These are phyloP conservation scores for Casaregolazyma lundiana DNA, from an alignment of 1,139 yeast species.

Conservation along the genomic window DNA sequence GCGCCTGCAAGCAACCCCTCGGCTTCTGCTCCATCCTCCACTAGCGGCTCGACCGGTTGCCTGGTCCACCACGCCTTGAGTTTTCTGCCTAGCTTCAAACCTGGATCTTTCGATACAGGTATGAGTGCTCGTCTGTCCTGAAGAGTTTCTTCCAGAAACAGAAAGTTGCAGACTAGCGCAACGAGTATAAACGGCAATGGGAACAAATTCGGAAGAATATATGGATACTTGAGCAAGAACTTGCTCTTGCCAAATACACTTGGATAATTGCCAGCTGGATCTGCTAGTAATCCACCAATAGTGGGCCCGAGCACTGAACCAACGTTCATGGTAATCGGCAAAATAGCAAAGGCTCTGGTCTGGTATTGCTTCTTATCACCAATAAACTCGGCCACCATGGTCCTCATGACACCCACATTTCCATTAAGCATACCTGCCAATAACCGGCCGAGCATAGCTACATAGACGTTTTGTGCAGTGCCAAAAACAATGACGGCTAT, in stretches of 20 bases:
- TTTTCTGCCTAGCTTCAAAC: slow-evolving; percentile 28
- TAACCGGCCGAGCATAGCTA: slow-evolving; percentile 49
- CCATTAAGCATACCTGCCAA: slow-evolving; percentile 55
- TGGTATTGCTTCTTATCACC: slow-evolving; percentile 49
- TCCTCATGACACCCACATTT: slow-evolving; percentile 55
- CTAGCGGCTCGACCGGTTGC: not conserved
- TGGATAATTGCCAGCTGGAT: slow-evolving; percentile 31
- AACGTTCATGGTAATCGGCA: slow-evolving; percentile 54
- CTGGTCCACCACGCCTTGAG: slow-evolving; percentile 12
- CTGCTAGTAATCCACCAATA: slow-evolving; percentile 34
- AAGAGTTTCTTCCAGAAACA: slow-evolving; percentile 59
- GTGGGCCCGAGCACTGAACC: slow-evolving; percentile 54
- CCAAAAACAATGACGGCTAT: slow-evolving; percentile 48
- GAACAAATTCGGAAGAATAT: slow-evolving; percentile 56
- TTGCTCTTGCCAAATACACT: slow-evolving; percentile 19
- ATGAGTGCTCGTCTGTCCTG: slow-evolving; percentile 38
- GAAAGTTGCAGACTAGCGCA: slow-evolving; percentile 39
- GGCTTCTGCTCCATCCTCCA: not conserved
- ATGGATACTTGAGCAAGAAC: slow-evolving; percentile 45
- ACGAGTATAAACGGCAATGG: slow-evolving; percentile 38
- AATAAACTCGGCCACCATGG: slow-evolving; percentile 56
- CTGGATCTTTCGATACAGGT: slow-evolving; percentile 50
- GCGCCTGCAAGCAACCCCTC: slow-evolving; percentile 3
- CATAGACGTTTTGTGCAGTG: slow-evolving; percentile 45
- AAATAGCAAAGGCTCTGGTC: slow-evolving; percentile 53